A percentile compares a stretch with the other conserved stretches of the same genome.
Evolutionary conservation across 192 early-diverging fungal genomes (phyloP).

Genomic region (Umbelopsis isabellina): DNA sequence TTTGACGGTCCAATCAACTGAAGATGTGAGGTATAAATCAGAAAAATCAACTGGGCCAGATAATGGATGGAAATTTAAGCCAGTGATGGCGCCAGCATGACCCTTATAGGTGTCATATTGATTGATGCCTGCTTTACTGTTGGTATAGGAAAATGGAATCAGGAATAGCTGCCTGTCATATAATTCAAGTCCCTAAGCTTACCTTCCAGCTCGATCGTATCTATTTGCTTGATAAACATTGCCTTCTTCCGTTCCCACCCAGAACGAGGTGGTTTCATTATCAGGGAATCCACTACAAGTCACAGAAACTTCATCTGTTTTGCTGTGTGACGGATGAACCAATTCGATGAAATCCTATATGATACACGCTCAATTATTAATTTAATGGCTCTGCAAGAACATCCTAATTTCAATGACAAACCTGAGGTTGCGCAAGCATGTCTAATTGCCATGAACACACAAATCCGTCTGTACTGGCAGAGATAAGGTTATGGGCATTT

Average conservation of each 20-base stretch:
- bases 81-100: conserved; percentile 87
- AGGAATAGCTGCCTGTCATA: not conserved
- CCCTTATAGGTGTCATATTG: conserved; percentile 82
- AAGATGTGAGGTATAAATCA: conserved; percentile 90
- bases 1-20: conserved; percentile 97
- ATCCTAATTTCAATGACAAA: conserved; percentile 23
- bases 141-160: not conserved
- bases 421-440: conserved; percentile 95
- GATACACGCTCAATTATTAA: not conserved
- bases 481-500: conserved; percentile 93
- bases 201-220: conserved; percentile 94
- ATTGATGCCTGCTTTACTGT: conserved; percentile 94
- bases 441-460: conserved; percentile 98
- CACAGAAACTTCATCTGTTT: conserved; percentile 92
- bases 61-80: conserved; percentile 89
- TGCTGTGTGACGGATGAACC: conserved; percentile 69
- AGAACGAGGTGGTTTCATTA: conserved; percentile 91
- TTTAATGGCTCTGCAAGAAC: not conserved
- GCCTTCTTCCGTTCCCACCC: conserved; percentile 97
- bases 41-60: conserved; percentile 82
- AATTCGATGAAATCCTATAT: conserved; percentile 80
- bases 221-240: conserved; percentile 92
- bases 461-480: conserved; percentile 93
- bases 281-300: conserved; percentile 91
- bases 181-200: not conserved